A percentile compares a stretch with the other conserved stretches of the same genome.
Conservation (phyloP, 2,329 filamentous ascomycete species). For the Daldinia sp. region DNA sequence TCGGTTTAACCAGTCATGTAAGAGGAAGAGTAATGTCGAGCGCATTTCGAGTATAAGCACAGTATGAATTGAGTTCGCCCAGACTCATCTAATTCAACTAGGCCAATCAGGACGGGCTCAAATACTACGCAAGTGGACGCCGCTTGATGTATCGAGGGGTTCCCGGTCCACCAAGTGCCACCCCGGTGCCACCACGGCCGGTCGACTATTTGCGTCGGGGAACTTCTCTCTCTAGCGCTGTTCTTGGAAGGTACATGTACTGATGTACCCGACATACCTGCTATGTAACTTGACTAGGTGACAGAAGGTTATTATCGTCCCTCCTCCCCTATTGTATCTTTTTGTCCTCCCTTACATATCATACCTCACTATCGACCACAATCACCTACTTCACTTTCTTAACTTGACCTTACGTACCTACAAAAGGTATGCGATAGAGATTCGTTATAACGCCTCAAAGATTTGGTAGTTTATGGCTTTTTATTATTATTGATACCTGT, state of each 20-base stretch:
- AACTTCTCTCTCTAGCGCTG: slow-evolving; percentile 17
- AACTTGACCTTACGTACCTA: too few species aligned
- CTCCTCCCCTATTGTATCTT: slow-evolving; percentile 20
- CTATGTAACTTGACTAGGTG: slow-evolving; percentile 6
- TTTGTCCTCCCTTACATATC: slow-evolving; percentile 31
- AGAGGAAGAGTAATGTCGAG: not conserved
- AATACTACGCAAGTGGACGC: slow-evolving; percentile 30
- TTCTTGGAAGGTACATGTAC: slow-evolving; percentile 6
- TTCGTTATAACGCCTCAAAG: slow-evolving; percentile 5
- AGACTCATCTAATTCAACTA: slow-evolving; percentile 10
- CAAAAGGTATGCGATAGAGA: slow-evolving; percentile 23
- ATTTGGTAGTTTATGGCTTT: not conserved
- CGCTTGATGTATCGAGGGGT: slow-evolving; percentile 34
- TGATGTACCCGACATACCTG: not conserved
- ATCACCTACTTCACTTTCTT: slow-evolving; percentile 1
- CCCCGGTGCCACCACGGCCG: slow-evolving; percentile 26
- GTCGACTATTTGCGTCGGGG: slow-evolving; percentile 33
- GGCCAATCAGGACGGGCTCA: slow-evolving; percentile 18
- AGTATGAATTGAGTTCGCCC: slow-evolving; percentile 28
- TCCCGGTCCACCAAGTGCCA: slow-evolving; percentile 33
- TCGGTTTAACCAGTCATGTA: too few species aligned
- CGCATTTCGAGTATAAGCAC: slow-evolving; percentile 15
- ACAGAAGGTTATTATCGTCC: slow-evolving; percentile 31
- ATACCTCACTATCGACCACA: not conserved
- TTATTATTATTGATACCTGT: slow-evolving; percentile 1